phyloP scores from a whole-genome alignment of 495 filamentous ascomycete species.

The Daldinia grandis region DNA sequence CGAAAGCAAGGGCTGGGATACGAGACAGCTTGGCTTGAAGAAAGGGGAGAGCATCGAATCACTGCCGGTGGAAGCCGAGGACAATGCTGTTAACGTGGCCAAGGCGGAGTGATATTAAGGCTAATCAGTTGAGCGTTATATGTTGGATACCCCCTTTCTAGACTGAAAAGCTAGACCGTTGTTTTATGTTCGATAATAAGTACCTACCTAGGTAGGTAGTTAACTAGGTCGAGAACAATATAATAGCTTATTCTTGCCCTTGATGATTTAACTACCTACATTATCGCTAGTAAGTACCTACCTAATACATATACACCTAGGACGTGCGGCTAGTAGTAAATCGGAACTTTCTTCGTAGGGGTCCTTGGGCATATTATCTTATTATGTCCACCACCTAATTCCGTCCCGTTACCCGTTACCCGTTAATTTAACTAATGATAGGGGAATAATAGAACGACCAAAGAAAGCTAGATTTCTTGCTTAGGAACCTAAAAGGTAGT shows the following conservation, averaged over 20 bases:
- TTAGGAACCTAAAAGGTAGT: too few species aligned
- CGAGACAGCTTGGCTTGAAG: conserved; percentile 67
- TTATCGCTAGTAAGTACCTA: not conserved
- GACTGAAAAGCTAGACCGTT: not conserved
- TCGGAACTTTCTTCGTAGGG: too few species aligned
- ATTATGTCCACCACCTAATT: too few species aligned
- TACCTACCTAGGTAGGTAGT: too few species aligned
- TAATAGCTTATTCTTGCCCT: conserved; percentile 1
- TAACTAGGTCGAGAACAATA: not conserved
- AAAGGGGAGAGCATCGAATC: conserved; percentile 47
- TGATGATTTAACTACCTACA: not conserved
- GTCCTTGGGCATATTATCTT: too few species aligned
- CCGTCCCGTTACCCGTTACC: too few species aligned
- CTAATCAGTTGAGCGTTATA: not conserved
- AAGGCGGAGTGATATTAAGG: conserved; percentile 11
- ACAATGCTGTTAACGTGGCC: conserved; percentile 7
- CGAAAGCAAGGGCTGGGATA: conserved; percentile 73
- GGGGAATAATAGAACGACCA: too few species aligned
- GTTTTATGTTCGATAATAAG: conserved; percentile 13
- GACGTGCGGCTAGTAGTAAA: too few species aligned
- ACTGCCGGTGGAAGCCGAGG: conserved; percentile 23
- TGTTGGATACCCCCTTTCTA: conserved; percentile 23
- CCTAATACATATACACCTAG: too few species aligned
- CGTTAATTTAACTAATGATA: too few species aligned
- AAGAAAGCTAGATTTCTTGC: too few species aligned